Evolutionary conservation across 2,329 filamentous ascomycete species (phyloP), one percentile per base, ranked within the genome.

Genomic region (Phaeoacremonium minimum): DNA sequence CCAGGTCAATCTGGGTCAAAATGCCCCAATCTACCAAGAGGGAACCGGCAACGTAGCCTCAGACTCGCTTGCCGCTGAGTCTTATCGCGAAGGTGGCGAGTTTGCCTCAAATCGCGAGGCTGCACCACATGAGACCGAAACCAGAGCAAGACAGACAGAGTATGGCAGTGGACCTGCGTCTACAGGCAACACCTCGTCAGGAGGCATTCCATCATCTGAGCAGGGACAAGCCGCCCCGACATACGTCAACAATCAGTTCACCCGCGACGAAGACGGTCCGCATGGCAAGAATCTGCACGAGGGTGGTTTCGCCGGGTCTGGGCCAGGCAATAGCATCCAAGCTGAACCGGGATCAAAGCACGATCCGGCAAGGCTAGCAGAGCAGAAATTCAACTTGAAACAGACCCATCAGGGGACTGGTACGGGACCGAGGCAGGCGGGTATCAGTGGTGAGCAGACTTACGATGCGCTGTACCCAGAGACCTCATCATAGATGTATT

Each of bases 11-110:
- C 58, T 60, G 30, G 66, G 69, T 37, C 44, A 57, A 41, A 59
- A 73, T 32, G 67, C 46, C 18, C 73, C 77, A 18, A 38, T 52
- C 1, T 73, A 69, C 40, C 56, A 65, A 13, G 87, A 93, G 57
- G 64, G 71, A 12, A 66, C 82, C 5, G 87, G 87, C 35, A 50
- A 68, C 17, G 71, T 91, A 2, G 63, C 73, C 30, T 66, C 73
- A 12, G 85, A 84, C 60, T 91, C 85, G 6, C 78, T 94, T 5
- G 87, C 87, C 9, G 83, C 79, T 40, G 82, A 91, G 51, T 93
- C 86, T 0, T 61, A 78, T 41, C 63, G 68, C 32, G 47, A 65
- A 15, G 71, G 71, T 39, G 85, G 84, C 45, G 64, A 58, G 11
- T 87, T 86, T 49, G 64, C 72, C 28, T 57, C 71, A 38, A 85